Evolutionary conservation across 23 red algal genomes (phyloP).

Genomic region (Gracilaria vermiculophylla): DNA sequence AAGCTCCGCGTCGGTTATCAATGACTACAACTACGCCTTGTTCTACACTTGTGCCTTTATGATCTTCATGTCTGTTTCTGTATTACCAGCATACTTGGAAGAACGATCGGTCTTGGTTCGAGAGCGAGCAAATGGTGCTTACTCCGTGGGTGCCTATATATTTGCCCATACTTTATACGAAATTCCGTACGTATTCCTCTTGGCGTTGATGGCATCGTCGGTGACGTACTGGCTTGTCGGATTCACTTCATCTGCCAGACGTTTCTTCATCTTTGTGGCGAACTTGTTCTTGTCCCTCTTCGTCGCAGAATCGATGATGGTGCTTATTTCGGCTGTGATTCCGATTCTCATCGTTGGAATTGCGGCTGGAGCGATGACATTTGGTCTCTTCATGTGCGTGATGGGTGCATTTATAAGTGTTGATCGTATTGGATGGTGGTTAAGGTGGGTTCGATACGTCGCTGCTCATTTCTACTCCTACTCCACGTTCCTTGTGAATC

Average conservation of each 20-base stretch:
- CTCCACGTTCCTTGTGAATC: conserved; percentile 79
- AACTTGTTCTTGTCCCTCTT: conserved; percentile 76
- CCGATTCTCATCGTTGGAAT: conserved; percentile 81
- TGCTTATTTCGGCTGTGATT: conserved; percentile 78
- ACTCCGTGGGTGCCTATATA: conserved; percentile 67
- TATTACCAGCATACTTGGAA: conserved; percentile 79
- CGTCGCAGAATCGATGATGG: conserved; percentile 82
- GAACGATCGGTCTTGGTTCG: conserved; percentile 77
- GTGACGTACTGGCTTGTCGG: conserved; percentile 84
- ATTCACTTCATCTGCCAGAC: conserved; percentile 43
- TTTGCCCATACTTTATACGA: conserved; percentile 68
- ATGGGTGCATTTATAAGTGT: conserved; percentile 79
- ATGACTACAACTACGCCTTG: conserved; percentile 59
- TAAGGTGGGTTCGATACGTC: conserved; percentile 76
- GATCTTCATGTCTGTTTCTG: conserved; percentile 79
- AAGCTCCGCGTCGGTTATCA: conserved; percentile 34
- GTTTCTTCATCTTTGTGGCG: conserved; percentile 79
- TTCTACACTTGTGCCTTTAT: conserved; percentile 86
- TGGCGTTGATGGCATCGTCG: conserved; percentile 67
- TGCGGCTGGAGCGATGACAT: conserved; percentile 68
- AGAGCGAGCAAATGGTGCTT: conserved; percentile 81
- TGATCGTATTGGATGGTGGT: conserved; percentile 75
- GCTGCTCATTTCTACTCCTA: conserved; percentile 64
- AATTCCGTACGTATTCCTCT: conserved; percentile 68
- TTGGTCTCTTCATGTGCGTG: conserved; percentile 81